Evolutionary conservation across 768 basidiomycete genomes (phyloP), one percentile per base, ranked within the genome.

Genomic region (Coprinopsis sp.): DNA sequence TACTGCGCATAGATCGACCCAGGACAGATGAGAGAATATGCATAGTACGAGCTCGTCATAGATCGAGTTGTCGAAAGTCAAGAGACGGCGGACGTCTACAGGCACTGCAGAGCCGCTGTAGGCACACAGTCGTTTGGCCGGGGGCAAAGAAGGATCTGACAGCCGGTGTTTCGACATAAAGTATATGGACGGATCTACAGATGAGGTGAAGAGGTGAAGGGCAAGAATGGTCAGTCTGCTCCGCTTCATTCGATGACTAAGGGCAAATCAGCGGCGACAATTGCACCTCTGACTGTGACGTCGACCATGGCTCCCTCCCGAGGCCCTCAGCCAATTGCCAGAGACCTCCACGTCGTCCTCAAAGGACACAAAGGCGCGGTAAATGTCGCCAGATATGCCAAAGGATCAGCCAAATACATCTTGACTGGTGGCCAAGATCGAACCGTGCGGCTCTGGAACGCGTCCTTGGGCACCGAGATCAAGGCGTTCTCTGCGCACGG

Each of bases 361-460:
- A 58, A 66, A 6, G 72, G 60, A 43, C 90, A 91, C 64, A 84
- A 84, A 50, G 96, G 93, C 0, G 76, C 93, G 0, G 87, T 96
- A 0, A 89, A 98, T 59, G 84, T 91, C 44, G 89, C 82, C n/a
- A 77, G 87, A 24, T 98, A 95, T 60, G 87, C 95, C 36, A 87
- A 89, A 62, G 93, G 92, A 3, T 71, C 74, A 3, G 87, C 88
- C 44, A 91, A 86, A 52, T 98, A 99, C 61, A 70, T 91, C 50
- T 74, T 99, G n/a, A 85, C 91, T 1, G 96, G 95, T 7, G 93
- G 93, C 16, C 86, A 91, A 62, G 96, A 98, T 66, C 78, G 93
- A 39, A 81, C 83, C 1, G 77, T 98, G 43, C 78, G 87, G 38
- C 79, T 98, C 30, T 97, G 92, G 88, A 99, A 98, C 64, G 87